A percentile compares a stretch with the other conserved stretches of the same genome.
phyloP scores from a whole-genome alignment of 768 basidiomycete genomes.

The Boletus fagicola region DNA sequence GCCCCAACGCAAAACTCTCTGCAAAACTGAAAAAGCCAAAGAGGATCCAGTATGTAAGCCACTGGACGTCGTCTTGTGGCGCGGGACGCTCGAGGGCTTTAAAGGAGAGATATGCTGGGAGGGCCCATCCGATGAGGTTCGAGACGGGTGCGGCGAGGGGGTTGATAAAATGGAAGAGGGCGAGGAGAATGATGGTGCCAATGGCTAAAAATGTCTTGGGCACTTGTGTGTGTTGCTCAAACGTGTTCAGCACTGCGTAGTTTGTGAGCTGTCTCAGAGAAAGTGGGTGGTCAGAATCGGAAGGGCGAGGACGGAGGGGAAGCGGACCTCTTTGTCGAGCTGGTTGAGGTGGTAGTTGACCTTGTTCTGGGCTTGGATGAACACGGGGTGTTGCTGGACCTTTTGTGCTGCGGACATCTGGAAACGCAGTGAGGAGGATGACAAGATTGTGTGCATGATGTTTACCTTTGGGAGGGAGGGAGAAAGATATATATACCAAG shows the following conservation, averaged over 20 bases:
- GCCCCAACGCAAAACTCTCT: constrained; percentile 78
- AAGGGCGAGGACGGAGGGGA: background rate
- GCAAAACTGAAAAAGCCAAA: constrained; percentile 93
- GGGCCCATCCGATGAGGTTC: constrained; percentile 90
- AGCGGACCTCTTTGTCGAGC: constrained; percentile 93
- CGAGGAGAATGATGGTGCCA: constrained; percentile 63
- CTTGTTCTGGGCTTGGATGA: constrained; percentile 81
- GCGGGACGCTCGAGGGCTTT: constrained; percentile 89
- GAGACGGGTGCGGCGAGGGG: constrained; percentile 89
- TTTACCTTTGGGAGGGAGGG: constrained; percentile 7
- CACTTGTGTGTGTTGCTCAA: constrained; percentile 89
- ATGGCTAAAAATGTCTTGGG: constrained; percentile 91
- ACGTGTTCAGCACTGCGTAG: constrained; percentile 78
- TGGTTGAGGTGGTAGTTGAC: constrained; percentile 78
- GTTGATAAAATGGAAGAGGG: constrained; percentile 81
- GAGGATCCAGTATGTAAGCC: constrained; percentile 97
- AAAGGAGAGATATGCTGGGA: constrained; percentile 95
- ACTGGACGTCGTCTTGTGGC: constrained; percentile 84
- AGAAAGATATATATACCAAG: constrained; percentile 12
- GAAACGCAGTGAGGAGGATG: constrained; percentile 1
- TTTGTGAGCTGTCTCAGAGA: constrained; percentile 60
- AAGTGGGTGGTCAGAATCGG: background rate
- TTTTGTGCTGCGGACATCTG: constrained; percentile 81
- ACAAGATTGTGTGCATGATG: background rate
- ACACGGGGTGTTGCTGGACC: constrained; percentile 84